Base-by-base conservation (phyloP, 805 yeast species). In the Yarrowia deformans region DNA sequence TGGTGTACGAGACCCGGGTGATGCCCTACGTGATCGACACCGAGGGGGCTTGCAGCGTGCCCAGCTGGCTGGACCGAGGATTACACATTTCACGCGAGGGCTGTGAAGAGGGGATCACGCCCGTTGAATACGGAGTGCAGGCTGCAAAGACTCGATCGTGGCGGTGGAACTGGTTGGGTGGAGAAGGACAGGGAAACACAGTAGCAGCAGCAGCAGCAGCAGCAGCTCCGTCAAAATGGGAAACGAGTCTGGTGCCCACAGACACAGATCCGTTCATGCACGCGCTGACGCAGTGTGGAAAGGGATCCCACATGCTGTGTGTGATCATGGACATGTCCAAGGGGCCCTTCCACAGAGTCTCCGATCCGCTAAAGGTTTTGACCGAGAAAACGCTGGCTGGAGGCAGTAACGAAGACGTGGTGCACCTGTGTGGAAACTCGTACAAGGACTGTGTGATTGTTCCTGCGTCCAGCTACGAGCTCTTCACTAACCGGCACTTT, bases 361-460 rank as follows among this genome's bases (percentile, higher is more conserved):
- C n/a, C 3, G 49, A 58, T 14, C 64, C 64, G 6, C 50, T 58
- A 12, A 16, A 29, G 3, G 23, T 12, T n/a, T 12, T 58, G 46
- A 18, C 64, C 1, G 49, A 42, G 18, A 13, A 42, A 16, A 58
- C 40, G 0, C 12, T 42, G 64, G 43, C 64, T 10, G 40, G 40
- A 1, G 1, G 10, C 29, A 58, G 50, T 6, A 58, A 58, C 40
- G 64, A 58, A 13, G 64, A 58, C 18, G 32, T 40, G 19, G 64
- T 43, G 32, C 29, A 29, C 4, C 40, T 12, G 16, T 58, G 64
- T 12, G 64, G 64, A 29, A 13, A 32, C 13, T 37, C 64, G 12
- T 58, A 58, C 29, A 42, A 43, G 39, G 64, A 58, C 49, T 58
- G 64, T 23, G 48, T 58, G n/a, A 37, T 58, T 32, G 18, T 43